phyloP scores from a whole-genome alignment of 2,329 filamentous ascomycete species.

The Atkinsonella hypoxylon region DNA sequence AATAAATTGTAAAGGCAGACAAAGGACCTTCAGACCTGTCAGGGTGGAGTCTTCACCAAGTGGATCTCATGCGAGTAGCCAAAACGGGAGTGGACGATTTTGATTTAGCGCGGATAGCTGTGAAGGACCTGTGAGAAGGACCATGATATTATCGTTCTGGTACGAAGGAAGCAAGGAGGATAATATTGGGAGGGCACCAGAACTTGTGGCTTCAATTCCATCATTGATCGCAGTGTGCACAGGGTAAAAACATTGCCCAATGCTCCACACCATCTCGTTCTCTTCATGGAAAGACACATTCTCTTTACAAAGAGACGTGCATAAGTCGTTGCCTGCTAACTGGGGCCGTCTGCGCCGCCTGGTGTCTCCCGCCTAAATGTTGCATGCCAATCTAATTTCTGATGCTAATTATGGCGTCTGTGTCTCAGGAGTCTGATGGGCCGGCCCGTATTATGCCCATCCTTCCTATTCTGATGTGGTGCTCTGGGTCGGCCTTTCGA shows the following conservation, averaged over 20 bases:
- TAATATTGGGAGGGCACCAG: not conserved
- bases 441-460: not conserved
- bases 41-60: conserved; percentile 2
- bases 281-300: not conserved
- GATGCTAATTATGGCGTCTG: not conserved
- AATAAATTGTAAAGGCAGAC: not conserved
- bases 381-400: not conserved
- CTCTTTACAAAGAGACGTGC: not conserved
- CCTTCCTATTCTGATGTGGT: not conserved
- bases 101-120: not conserved
- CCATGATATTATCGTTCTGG: not conserved
- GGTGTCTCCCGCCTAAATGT: not conserved
- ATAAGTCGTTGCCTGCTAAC: not conserved
- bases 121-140: not conserved
- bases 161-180: not conserved
- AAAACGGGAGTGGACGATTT: conserved; percentile 1
- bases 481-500: not conserved
- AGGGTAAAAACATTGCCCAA: not conserved
- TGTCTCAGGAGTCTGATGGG: not conserved
- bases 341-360: not conserved
- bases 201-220: not conserved
- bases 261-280: not conserved
- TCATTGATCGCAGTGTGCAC: not conserved
- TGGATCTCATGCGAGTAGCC: conserved; percentile 5
- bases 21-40: not conserved